Conservation (phyloP, 345 rosid species). For the Geranium brycei region DNA sequence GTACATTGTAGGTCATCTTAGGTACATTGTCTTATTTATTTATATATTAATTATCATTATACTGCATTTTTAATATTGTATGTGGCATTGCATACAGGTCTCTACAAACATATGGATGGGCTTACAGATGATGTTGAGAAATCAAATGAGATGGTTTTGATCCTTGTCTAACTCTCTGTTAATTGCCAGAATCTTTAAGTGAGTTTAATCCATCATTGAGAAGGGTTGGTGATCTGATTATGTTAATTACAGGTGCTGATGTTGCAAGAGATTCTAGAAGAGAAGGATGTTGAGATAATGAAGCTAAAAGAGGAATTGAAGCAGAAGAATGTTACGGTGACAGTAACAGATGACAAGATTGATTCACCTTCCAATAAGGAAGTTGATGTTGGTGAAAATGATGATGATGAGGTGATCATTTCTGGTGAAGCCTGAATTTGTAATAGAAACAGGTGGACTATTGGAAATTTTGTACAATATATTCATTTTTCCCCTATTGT, state of each 20-base stretch:
- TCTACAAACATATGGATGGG: slow-evolving; percentile 58
- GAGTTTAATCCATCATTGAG: not conserved
- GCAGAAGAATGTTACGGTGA: slow-evolving; percentile 20
- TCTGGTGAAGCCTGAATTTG: no score
- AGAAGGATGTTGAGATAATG: slow-evolving; percentile 42
- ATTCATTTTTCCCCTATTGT: no score
- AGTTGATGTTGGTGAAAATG: no score
- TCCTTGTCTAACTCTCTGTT: not conserved
- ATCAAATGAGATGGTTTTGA: slow-evolving; percentile 69
- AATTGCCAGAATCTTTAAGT: not conserved
- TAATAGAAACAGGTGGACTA: no score
- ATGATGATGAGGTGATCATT: no score
- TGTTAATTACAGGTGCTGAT: slow-evolving; percentile 40
- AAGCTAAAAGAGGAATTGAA: slow-evolving; percentile 33
- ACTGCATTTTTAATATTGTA: not conserved
- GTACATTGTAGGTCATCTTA: no score
- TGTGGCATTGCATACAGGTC: slow-evolving; percentile 31
- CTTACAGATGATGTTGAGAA: slow-evolving; percentile 71
- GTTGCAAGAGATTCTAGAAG: slow-evolving; percentile 60
- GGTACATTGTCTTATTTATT: no score
- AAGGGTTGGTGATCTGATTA: not conserved
- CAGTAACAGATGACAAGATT: slow-evolving; percentile 12
- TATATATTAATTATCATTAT: not conserved
- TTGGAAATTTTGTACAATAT: no score
- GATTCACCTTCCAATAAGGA: no score